Evolutionary conservation across 768 basidiomycete genomes (phyloP).

Genomic region (Mycena albidolilacea): DNA sequence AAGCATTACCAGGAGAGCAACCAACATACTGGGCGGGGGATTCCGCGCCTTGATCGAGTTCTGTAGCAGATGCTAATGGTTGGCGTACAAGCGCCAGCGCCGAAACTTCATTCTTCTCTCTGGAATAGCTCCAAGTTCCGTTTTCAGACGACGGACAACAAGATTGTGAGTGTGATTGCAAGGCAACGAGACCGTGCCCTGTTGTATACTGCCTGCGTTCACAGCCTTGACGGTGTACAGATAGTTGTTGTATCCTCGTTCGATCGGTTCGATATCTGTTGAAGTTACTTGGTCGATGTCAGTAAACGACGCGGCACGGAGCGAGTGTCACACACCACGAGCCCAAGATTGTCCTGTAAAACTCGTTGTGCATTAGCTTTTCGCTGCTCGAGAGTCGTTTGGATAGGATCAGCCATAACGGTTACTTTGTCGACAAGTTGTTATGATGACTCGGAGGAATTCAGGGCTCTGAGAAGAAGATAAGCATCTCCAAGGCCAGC

Average conservation of each 20-base stretch:
- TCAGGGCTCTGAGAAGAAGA: no score
- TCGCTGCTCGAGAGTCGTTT: not conserved
- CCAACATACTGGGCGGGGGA: conserved; percentile 56
- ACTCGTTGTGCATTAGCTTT: conserved; percentile 14
- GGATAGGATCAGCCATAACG: no score
- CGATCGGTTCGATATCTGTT: conserved; percentile 1
- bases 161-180: not conserved
- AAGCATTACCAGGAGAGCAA: not conserved
- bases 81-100: conserved; percentile 26
- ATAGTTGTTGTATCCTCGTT: conserved; percentile 32
- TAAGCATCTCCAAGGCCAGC: no score
- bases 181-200: conserved; percentile 21
- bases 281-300: not conserved
- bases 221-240: conserved; percentile 14
- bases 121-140: conserved; percentile 21
- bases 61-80: conserved; percentile 58
- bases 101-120: conserved; percentile 36
- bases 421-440: no score
- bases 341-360: not conserved
- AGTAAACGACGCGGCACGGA: not conserved
- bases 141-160: conserved; percentile 31
- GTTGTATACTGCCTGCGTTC: conserved; percentile 6
- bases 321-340: conserved; percentile 1
- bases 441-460: no score
- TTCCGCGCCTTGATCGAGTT: conserved; percentile 66